A percentile compares a stretch with the other conserved stretches of the same genome.
Evolutionary conservation across 306 rosid genomes (phyloP).

Genomic region (Trichosanthes truncata): DNA sequence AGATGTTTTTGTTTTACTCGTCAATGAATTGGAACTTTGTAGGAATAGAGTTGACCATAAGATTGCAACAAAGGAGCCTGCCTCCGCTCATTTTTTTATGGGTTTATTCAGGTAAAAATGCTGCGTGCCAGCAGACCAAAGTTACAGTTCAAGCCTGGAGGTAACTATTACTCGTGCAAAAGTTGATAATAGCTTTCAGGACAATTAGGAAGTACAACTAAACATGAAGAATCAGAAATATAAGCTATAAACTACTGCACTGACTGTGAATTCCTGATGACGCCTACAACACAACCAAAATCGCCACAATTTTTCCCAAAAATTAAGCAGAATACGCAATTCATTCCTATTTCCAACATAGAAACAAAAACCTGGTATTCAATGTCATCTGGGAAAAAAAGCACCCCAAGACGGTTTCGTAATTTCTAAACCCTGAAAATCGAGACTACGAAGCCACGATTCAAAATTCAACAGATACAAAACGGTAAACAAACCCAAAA

Average conservation of each 20-base stretch:
- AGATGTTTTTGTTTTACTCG: not conserved
- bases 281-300: not conserved
- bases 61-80: not conserved
- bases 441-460: not conserved
- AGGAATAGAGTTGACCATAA: not conserved
- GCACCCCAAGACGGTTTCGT: not conserved
- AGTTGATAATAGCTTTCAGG: not conserved
- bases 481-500: not conserved
- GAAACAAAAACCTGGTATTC: not conserved
- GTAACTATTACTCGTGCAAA: not conserved
- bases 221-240: not conserved
- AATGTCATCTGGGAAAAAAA: not conserved
- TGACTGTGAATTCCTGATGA: not conserved
- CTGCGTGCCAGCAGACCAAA: not conserved
- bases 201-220: not conserved
- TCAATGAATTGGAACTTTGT: not conserved
- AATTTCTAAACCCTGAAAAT: not conserved
- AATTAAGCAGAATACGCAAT: not conserved
- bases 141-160: not conserved
- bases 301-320: not conserved
- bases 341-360: not conserved
- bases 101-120: not conserved
- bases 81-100: not conserved
- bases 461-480: conserved; percentile 1
- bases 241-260: not conserved